These are phyloP conservation scores for Platismatia glauca DNA, from an alignment of 495 filamentous ascomycete genomes.

Conservation along the genomic window DNA sequence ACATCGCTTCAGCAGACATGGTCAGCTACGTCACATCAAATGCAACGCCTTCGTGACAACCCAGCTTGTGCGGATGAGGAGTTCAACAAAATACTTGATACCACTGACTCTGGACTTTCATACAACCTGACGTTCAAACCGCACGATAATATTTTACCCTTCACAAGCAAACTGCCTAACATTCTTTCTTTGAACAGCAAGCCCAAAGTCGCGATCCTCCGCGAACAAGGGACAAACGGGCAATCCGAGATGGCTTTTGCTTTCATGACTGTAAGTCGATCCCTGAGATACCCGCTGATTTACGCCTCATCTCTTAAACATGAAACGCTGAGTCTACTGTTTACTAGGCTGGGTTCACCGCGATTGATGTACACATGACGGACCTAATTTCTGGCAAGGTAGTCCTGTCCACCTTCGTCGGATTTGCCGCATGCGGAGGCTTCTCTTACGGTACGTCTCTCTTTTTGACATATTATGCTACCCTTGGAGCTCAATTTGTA, in stretches of 20 bases:
- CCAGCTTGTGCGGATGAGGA: constrained; percentile 80
- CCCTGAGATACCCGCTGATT: constrained; percentile 40
- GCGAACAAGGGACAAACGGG: constrained; percentile 93
- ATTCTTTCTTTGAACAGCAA: constrained; percentile 56
- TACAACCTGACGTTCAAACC: constrained; percentile 81
- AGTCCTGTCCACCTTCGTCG: constrained; percentile 68
- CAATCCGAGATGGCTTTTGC: constrained; percentile 96
- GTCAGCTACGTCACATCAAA: constrained; percentile 77
- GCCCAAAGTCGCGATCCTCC: constrained; percentile 85
- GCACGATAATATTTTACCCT: constrained; percentile 60
- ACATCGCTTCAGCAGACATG: constrained; percentile 77
- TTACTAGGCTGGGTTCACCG: constrained; percentile 56
- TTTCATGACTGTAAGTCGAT: constrained; percentile 63
- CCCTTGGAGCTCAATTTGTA: background rate
- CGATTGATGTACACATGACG: constrained; percentile 94
- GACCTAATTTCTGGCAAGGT: constrained; percentile 71
- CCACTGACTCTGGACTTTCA: constrained; percentile 69
- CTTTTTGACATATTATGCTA: no score
- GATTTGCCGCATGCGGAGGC: constrained; percentile 88
- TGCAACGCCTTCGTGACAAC: constrained; percentile 88
- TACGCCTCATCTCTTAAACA: background rate
- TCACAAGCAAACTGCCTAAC: constrained; percentile 54
- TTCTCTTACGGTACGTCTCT: constrained; percentile 67
- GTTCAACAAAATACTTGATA: constrained; percentile 65
- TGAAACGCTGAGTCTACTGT: background rate